These are phyloP conservation scores for Intubia oerlemansii DNA, from an alignment of 2,329 filamentous ascomycete species.

Conservation along the genomic window DNA sequence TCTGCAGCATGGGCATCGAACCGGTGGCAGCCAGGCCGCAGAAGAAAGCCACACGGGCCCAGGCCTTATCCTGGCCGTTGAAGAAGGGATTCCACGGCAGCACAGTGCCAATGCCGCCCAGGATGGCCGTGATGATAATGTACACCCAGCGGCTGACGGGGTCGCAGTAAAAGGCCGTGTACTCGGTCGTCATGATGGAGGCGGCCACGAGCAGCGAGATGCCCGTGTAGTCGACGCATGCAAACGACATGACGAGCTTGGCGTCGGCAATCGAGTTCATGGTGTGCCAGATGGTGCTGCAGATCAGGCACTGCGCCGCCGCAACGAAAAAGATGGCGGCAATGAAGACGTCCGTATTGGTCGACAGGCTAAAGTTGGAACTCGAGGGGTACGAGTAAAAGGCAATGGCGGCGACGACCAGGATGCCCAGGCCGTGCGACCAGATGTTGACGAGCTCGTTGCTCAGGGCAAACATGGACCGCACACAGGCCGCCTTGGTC, in stretches of 20 bases:
- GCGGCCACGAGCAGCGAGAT: constrained; percentile 89
- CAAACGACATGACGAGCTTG: constrained; percentile 77
- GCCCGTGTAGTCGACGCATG: constrained; percentile 94
- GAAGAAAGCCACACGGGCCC: constrained; percentile 82
- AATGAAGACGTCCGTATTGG: constrained; percentile 74
- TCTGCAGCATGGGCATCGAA: constrained; percentile 71
- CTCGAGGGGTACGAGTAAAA: constrained; percentile 92
- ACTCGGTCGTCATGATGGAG: constrained; percentile 95
- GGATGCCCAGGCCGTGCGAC: constrained; percentile 79
- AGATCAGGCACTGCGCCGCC: constrained; percentile 82
- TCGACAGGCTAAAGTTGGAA: constrained; percentile 67
- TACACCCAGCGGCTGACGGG: constrained; percentile 71
- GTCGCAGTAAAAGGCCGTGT: constrained; percentile 97
- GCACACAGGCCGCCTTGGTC: constrained; percentile 72
- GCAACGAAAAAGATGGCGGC: constrained; percentile 92
- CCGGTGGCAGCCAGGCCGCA: constrained; percentile 72
- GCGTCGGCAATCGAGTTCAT: constrained; percentile 95
- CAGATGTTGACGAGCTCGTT: constrained; percentile 98
- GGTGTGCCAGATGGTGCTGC: constrained; percentile 93
- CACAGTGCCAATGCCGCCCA: constrained; percentile 74
- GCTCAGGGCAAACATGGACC: constrained; percentile 62
- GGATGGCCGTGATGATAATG: constrained; percentile 56
- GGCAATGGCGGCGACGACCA: constrained; percentile 70
- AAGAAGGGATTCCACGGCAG: constrained; percentile 93
- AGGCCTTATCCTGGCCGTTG: constrained; percentile 81